These are phyloP conservation scores for Boletus reticulatus DNA, from an alignment of 768 basidiomycete genomes.

Conservation along the genomic window DNA sequence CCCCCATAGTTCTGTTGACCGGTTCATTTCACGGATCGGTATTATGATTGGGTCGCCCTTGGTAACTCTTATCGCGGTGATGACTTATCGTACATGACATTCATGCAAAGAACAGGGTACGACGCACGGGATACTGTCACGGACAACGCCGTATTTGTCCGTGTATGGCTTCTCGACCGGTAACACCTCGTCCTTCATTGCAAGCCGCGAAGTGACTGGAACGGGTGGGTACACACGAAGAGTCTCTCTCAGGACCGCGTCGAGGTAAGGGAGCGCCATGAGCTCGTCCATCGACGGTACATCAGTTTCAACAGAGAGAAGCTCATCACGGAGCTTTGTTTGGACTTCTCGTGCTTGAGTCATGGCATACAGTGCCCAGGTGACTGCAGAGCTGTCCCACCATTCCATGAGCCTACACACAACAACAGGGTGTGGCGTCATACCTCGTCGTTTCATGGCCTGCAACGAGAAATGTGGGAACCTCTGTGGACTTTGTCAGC, in stretches of 20 bases:
- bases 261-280: constrained; percentile 66
- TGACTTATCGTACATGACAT: no score
- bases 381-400: constrained; percentile 35
- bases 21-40: constrained; percentile 54
- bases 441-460: constrained; percentile 60
- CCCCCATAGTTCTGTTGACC: constrained; percentile 57
- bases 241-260: constrained; percentile 58
- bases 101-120: background rate
- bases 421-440: background rate
- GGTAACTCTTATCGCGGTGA: constrained; percentile 28
- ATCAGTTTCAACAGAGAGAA: constrained; percentile 49
- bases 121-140: constrained; percentile 38
- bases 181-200: constrained; percentile 51
- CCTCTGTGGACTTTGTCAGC: constrained; percentile 38
- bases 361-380: constrained; percentile 62
- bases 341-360: constrained; percentile 48
- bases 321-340: constrained; percentile 55
- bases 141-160: constrained; percentile 41
- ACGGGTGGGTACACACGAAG: constrained; percentile 57
- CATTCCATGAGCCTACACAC: background rate
- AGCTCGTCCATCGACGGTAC: constrained; percentile 70
- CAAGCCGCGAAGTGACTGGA: constrained; percentile 39
- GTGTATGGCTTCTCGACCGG: constrained; percentile 47
- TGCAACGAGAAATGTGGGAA: constrained; percentile 59
- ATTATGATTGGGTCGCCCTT: constrained; percentile 49